Evolutionary conservation across 768 basidiomycete species (phyloP), one percentile per base, ranked within the genome.

Genomic region (Psilocybe cyanescens): DNA sequence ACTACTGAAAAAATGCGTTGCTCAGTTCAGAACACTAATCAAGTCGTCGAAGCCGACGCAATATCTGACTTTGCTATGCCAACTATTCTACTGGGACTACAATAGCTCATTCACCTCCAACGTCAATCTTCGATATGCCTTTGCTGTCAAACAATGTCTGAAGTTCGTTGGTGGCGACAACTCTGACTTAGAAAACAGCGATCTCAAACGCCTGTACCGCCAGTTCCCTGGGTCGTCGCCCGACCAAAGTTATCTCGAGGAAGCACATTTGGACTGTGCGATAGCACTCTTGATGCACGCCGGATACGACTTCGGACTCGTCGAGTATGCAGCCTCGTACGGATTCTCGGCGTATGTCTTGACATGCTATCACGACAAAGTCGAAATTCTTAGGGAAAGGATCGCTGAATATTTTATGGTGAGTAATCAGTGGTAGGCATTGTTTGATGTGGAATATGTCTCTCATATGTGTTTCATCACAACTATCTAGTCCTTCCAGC

Each of bases 241-340:
- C 39, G n/a, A 24, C 6, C 19, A 49, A 19, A 8, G 31, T 12
- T 4, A 35, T 1, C 47, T 58, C 0, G 33, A 39, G 11, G 59
- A 64, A 30, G 63, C 58, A 3, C 55, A 46, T 17, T 51, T 64
- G 28, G 51, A 60, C 12, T 64, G 55, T 33, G 55, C 63, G 14
- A 44, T 29, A 11, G 59, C 56, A 28, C 51, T 64, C 11, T 41
- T 57, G 4, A 55, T 59, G 3, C 45, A 60, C 16, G 55, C 63
- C 16, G 55, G 37, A 19, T 55, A 37, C 31, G 31, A 37, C 7
- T 47, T 17, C 11, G 16, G 28, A 9, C 37, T 64, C 8, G 50
- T 47, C 7, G 48, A 56, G 4, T 31, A 56, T 7, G 29, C 57
- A 14, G n/a, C 28, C 14, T 49, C 57, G 17, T 55, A 55, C 31